A percentile compares a stretch with the other conserved stretches of the same genome.
Evolutionary conservation across 176 grass and related monocot genomes (phyloP).

Genomic region (Cenchrus fungigraminus): DNA sequence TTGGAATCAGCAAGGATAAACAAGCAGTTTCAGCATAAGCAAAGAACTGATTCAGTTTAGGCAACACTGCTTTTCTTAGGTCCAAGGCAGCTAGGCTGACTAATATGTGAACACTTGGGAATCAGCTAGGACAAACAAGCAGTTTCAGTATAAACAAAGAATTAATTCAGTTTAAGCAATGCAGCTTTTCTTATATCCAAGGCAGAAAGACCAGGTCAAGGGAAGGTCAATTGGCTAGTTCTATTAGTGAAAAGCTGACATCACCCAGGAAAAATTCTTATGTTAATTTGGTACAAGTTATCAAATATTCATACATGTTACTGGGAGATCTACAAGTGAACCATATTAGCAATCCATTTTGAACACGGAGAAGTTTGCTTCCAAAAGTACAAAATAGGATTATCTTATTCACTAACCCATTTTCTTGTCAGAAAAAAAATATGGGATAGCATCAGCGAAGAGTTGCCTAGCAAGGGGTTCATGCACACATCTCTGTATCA

Average conservation of each 20-base stretch:
- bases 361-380: conserved; percentile 21
- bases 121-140: not conserved
- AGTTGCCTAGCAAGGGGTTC: conserved; percentile 13
- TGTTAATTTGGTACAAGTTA: not conserved
- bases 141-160: not conserved
- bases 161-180: not conserved
- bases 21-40: not conserved
- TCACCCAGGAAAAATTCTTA: not conserved
- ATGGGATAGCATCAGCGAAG: conserved; percentile 4
- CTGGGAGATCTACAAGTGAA: not conserved
- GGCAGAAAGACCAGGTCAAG: not conserved
- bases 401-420: not conserved
- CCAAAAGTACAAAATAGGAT: conserved; percentile 17
- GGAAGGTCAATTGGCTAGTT: not conserved
- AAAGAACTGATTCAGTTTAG: not conserved
- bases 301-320: not conserved
- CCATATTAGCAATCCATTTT: conserved; percentile 4
- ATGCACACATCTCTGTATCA: conserved; percentile 18
- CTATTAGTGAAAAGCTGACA: not conserved
- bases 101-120: not conserved
- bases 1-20: conserved; percentile 15
- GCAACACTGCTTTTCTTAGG: conserved; percentile 11
- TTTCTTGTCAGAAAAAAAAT: not conserved
- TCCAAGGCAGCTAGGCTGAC: not conserved
- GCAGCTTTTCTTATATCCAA: not conserved